These are phyloP conservation scores for Auxenochlorella pyrenoidosa DNA, from an alignment of 139 green algal genomes.

Conservation along the genomic window DNA sequence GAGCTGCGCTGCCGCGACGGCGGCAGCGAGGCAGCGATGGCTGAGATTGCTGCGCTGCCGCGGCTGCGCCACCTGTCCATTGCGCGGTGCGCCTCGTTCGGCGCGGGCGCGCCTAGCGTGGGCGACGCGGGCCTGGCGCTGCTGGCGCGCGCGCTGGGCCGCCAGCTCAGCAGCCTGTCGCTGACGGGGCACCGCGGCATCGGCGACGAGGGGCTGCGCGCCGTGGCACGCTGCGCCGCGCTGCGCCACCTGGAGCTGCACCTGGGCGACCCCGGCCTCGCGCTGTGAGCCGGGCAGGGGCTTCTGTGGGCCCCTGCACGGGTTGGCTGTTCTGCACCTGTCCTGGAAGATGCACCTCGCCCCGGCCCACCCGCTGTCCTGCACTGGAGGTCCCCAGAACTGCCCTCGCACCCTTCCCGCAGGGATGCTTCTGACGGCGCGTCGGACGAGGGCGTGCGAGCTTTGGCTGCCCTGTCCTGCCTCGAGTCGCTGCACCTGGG, in stretches of 20 bases:
- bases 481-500: slow-evolving; percentile 4
- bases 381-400: not conserved
- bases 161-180: slow-evolving; percentile 10
- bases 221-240: not conserved
- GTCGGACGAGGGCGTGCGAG: not conserved
- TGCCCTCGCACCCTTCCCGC: not conserved
- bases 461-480: not conserved
- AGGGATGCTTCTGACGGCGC: not conserved
- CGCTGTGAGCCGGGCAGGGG: not conserved
- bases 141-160: not conserved
- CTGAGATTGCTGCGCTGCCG: slow-evolving; percentile 10
- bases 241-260: slow-evolving; percentile 24
- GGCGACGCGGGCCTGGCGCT: not conserved
- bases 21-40: not conserved
- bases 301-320: too few species aligned
- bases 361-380: not conserved
- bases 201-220: not conserved
- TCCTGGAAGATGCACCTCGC: too few species aligned
- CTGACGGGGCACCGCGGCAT: slow-evolving; percentile 2
- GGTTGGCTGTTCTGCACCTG: too few species aligned
- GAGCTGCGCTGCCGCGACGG: not conserved
- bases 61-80: slow-evolving; percentile 20
- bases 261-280: not conserved
- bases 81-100: not conserved
- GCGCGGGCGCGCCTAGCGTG: not conserved